A percentile compares a stretch with the other conserved stretches of the same genome.
phyloP scores from a whole-genome alignment of 441 rosid species.

The Raphanus hybrid region DNA sequence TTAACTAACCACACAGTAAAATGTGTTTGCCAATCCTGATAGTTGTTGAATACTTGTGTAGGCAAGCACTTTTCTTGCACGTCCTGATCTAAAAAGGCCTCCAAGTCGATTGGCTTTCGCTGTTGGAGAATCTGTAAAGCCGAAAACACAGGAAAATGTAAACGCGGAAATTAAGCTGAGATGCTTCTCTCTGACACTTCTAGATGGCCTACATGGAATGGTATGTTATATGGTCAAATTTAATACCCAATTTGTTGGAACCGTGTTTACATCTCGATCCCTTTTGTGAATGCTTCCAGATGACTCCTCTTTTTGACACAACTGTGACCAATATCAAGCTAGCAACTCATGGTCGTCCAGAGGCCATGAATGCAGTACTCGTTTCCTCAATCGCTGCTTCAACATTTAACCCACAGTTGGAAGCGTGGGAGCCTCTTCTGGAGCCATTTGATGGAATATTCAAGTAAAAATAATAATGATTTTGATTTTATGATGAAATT shows the following conservation, averaged over 20 bases:
- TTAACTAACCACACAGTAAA: constrained; percentile 18
- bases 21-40: constrained; percentile 27
- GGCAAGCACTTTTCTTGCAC: constrained; percentile 99
- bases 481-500: constrained; percentile 9
- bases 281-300: constrained; percentile 60
- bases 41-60: constrained; percentile 48
- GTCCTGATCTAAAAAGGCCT: constrained; percentile 89
- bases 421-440: constrained; percentile 99
- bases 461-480: constrained; percentile 60
- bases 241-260: constrained; percentile 25
- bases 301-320: constrained; percentile 91
- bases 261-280: constrained; percentile 29
- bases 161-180: constrained; percentile 88
- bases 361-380: constrained; percentile 98
- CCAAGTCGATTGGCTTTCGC: constrained; percentile 81
- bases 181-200: constrained; percentile 83
- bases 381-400: constrained; percentile 97
- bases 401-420: constrained; percentile 89
- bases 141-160: constrained; percentile 85
- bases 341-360: constrained; percentile 92
- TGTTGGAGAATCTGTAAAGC: constrained; percentile 88
- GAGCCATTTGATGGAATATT: constrained; percentile 99
- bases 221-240: constrained; percentile 52
- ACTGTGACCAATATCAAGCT: constrained; percentile 95
- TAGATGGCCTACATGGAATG: constrained; percentile 96